A percentile compares a stretch with the other conserved stretches of the same genome.
Evolutionary conservation across 345 rosid species (phyloP).

Genomic region (Garcia nutans): DNA sequence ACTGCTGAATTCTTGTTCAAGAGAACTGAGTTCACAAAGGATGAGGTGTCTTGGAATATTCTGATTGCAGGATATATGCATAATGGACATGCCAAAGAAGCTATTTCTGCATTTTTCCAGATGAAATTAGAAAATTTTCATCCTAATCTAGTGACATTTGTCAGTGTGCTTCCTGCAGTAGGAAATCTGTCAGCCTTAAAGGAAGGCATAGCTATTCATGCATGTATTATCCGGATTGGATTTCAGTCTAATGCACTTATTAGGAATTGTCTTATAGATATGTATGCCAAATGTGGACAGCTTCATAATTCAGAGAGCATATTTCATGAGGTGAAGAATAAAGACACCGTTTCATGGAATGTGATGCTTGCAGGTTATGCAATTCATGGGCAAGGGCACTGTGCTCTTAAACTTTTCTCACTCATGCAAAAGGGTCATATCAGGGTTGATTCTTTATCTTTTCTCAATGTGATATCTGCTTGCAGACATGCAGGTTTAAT

Average conservation of each 20-base stretch:
- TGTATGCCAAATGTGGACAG: slow-evolving; percentile 70
- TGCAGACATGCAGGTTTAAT: slow-evolving; percentile 63
- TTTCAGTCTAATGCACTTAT: slow-evolving; percentile 29
- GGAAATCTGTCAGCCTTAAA: slow-evolving; percentile 39
- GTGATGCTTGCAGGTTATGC: slow-evolving; percentile 61
- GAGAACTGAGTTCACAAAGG: slow-evolving; percentile 34
- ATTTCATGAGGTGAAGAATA: slow-evolving; percentile 46
- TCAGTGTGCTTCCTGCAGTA: slow-evolving; percentile 50
- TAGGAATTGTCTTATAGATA: slow-evolving; percentile 55
- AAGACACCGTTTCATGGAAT: slow-evolving; percentile 53
- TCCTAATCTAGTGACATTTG: slow-evolving; percentile 47
- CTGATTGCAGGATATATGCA: slow-evolving; percentile 54
- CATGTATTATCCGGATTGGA: slow-evolving; percentile 45
- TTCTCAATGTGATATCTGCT: slow-evolving; percentile 53
- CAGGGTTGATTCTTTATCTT: slow-evolving; percentile 41
- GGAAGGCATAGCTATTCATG: slow-evolving; percentile 54
- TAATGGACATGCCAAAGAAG: slow-evolving; percentile 50
- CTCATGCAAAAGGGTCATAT: slow-evolving; percentile 44
- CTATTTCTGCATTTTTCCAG: slow-evolving; percentile 40
- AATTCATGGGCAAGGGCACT: slow-evolving; percentile 47
- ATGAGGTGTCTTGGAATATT: slow-evolving; percentile 56
- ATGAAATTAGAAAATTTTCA: slow-evolving; percentile 45
- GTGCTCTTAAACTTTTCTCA: slow-evolving; percentile 49
- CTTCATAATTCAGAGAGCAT: slow-evolving; percentile 38
- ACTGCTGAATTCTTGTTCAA: slow-evolving; percentile 46